Percentiles rank a stretch among this genome's conserved stretches.
Conservation (phyloP, 148 eudicot species). For the Heliamphora exappendiculata region DNA sequence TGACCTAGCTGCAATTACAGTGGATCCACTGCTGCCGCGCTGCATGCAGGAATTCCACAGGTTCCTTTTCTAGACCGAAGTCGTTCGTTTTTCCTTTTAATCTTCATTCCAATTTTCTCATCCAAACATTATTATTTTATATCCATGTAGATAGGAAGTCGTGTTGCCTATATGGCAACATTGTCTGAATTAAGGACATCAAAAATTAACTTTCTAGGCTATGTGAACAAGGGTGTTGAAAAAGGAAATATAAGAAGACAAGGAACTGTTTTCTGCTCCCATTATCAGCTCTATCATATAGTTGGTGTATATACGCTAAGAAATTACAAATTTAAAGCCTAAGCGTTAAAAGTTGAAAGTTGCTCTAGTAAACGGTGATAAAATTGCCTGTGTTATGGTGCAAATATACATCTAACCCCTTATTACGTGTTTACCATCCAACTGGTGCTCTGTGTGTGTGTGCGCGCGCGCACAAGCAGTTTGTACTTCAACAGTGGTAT, state of each 20-base stretch:
- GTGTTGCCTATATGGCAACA: not conserved
- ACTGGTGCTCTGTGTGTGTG: not conserved
- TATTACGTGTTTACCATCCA: not conserved
- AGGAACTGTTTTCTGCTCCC: not conserved
- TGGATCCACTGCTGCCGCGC: conserved; percentile 94
- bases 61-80: conserved; percentile 15
- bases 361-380: not conserved
- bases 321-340: not conserved
- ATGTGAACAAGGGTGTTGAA: not conserved
- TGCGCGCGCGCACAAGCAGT: not conserved
- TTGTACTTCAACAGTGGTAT: too few relatives aligned
- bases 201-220: not conserved
- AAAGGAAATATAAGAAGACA: not conserved
- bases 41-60: conserved; percentile 89
- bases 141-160: not conserved
- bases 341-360: not conserved
- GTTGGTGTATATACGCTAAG: not conserved
- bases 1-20: conserved; percentile 25
- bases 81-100: not conserved
- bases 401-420: not conserved
- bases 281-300: not conserved
- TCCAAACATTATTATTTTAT: not conserved
- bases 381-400: not conserved
- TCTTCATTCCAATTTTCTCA: not conserved
- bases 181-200: not conserved